phyloP scores from a whole-genome alignment of 2,329 filamentous ascomycete genomes.

The Exserohilum rostratum region DNA sequence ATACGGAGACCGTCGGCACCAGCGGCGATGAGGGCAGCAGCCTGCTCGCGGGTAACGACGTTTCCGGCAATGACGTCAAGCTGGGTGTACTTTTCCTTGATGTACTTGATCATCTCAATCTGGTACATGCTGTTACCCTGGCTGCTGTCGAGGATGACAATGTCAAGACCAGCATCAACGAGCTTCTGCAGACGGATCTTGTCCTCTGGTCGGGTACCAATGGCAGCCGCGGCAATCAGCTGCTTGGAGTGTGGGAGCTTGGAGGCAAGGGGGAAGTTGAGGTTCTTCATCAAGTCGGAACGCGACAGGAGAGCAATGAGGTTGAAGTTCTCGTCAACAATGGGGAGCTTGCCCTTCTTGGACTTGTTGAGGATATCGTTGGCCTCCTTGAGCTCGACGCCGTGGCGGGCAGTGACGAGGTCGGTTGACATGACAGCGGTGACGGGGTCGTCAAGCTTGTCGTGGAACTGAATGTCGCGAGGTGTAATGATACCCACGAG shows the following conservation, averaged over 20 bases:
- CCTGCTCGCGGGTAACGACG: slow-evolving; percentile 96
- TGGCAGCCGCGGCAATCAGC: slow-evolving; percentile 91
- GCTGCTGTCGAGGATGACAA: slow-evolving; percentile 93
- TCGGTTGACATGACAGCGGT: slow-evolving; percentile 95
- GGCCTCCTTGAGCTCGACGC: slow-evolving; percentile 83
- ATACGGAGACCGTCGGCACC: slow-evolving; percentile 97
- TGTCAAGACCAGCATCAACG: slow-evolving; percentile 91
- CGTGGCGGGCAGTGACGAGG: slow-evolving; percentile 82
- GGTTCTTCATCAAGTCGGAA: slow-evolving; percentile 98
- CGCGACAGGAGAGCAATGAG: slow-evolving; percentile 59
- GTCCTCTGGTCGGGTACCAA: slow-evolving; percentile 93
- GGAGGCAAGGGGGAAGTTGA: slow-evolving; percentile 93
- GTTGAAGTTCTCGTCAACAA: slow-evolving; percentile 82
- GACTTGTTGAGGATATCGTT: slow-evolving; percentile 93
- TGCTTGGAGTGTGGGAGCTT: slow-evolving; percentile 98
- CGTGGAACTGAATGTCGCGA: slow-evolving; percentile 96
- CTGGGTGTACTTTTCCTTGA: slow-evolving; percentile 83
- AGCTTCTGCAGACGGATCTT: slow-evolving; percentile 84
- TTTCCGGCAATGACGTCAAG: slow-evolving; percentile 98
- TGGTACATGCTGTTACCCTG: slow-evolving; percentile 99
- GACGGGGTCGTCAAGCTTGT: slow-evolving; percentile 72
- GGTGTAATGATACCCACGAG: slow-evolving; percentile 97
- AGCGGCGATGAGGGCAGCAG: slow-evolving; percentile 86
- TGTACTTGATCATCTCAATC: slow-evolving; percentile 96
- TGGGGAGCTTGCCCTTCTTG: slow-evolving; percentile 98